Conservation (phyloP, 2,329 filamentous ascomycete genomes). For the Domatiomyces globalis region DNA sequence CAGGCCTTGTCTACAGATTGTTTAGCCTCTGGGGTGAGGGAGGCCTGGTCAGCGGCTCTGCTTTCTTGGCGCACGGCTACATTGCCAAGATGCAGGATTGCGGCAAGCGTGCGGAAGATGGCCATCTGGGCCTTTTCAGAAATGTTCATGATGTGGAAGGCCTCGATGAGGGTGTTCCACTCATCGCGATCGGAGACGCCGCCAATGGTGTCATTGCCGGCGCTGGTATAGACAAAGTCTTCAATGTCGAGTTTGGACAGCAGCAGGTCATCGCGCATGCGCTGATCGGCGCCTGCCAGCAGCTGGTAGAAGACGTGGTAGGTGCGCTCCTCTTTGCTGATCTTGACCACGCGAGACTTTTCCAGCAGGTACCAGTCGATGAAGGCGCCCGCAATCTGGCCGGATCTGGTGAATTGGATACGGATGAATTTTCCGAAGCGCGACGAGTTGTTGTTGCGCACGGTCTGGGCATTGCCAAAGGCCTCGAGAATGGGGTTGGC, state of each 20-base stretch:
- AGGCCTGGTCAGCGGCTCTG: slow-evolving; percentile 76
- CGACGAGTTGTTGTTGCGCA: slow-evolving; percentile 96
- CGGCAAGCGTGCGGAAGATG: slow-evolving; percentile 76
- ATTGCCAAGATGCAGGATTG: slow-evolving; percentile 86
- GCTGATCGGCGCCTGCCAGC: slow-evolving; percentile 62
- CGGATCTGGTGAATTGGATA: slow-evolving; percentile 79
- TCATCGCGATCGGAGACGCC: slow-evolving; percentile 84
- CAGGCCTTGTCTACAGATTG: slow-evolving; percentile 67
- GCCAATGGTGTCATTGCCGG: slow-evolving; percentile 79
- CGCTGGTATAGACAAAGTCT: slow-evolving; percentile 81
- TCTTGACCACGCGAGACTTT: slow-evolving; percentile 88
- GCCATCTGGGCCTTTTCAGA: slow-evolving; percentile 66
- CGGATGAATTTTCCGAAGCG: slow-evolving; percentile 97
- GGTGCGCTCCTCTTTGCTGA: slow-evolving; percentile 79
- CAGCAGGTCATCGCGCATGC: slow-evolving; percentile 62
- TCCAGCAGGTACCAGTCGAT: slow-evolving; percentile 98
- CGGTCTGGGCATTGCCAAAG: slow-evolving; percentile 95
- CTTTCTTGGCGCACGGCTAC: slow-evolving; percentile 83
- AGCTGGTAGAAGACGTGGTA: slow-evolving; percentile 98
- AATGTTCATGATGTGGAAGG: slow-evolving; percentile 90
- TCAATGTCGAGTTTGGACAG: slow-evolving; percentile 62
- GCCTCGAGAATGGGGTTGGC: slow-evolving; percentile 96
- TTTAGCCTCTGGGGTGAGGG: slow-evolving; percentile 60
- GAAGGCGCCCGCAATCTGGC: slow-evolving; percentile 86
- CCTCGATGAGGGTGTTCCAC: slow-evolving; percentile 80